Base-by-base conservation (phyloP, 2,329 filamentous ascomycete species). In the Xylaria sp. region DNA sequence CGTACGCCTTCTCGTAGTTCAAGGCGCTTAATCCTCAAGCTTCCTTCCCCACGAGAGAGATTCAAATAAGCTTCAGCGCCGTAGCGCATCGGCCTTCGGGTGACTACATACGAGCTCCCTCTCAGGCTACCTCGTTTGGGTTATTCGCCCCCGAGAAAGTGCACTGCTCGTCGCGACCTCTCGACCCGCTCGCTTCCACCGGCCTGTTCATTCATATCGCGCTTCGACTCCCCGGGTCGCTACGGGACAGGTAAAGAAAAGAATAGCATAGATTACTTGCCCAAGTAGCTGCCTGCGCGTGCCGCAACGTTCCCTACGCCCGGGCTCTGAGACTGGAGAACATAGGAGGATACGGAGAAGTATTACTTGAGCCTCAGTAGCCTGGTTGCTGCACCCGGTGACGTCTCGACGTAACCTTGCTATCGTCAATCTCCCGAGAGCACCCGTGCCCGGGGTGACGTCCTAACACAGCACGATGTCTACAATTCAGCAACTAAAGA, bases 401-500 rank as follows among this genome's bases (percentile, higher is more conserved):
- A 65, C 64, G 54, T 58, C 47, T 51, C 23, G 23, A 58, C 53
- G 62, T 64, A 63, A 56, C 64, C 55, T 40, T 57, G 25, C 19
- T 41, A 21, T 47, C 46, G 29, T 53, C 55, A 29, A 40, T 13
- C 58, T 52, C 59, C 48, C 59, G 48, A 59, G 46, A 59, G 40
- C 56, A 54, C 54, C 27, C 60, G 54, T 35, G 54, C 51, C 44
- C 61, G 51, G 27, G 53, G 69, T 72, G 68, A 72, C 71, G 63
- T 71, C 61, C 60, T 63, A 35, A 59, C 67, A 21, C 40, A 21
- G 19, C 41, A 76, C 69, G 43, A 87, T 88, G 85, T 87, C 85
- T 72, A 87, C 86, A 68, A 96, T 97, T 81, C 94, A 97, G 81
- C 95, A 95, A 76, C 87, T 97, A 72, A 97, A 98, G 81, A 97